Percentiles rank a stretch among this genome's conserved stretches.
phyloP scores from a whole-genome alignment of 1,284 basidiomycete species.

The Leucoagaricus sp. region DNA sequence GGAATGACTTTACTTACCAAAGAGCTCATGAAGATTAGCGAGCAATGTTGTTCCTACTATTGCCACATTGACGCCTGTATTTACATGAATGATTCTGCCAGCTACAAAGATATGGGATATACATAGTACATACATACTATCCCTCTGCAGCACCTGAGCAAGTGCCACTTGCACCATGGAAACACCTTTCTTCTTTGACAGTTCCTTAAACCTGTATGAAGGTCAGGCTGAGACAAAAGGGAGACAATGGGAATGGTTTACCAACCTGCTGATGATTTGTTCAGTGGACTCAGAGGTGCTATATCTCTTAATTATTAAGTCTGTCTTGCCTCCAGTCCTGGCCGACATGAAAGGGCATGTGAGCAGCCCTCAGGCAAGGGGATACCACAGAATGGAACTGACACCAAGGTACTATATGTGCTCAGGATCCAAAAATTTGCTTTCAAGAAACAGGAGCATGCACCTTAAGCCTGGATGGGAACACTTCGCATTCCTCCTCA shows the following conservation, averaged over 20 bases:
- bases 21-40: slow-evolving; percentile 50
- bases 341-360: slow-evolving; percentile 35
- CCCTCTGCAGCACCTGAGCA: slow-evolving; percentile 47
- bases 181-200: slow-evolving; percentile 50
- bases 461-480: slow-evolving; percentile 58
- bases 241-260: background rate
- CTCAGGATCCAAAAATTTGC: background rate
- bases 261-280: slow-evolving; percentile 25
- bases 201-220: slow-evolving; percentile 41
- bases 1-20: background rate
- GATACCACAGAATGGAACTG: slow-evolving; percentile 53
- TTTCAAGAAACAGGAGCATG: background rate
- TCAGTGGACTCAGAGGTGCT: background rate
- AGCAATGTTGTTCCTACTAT: slow-evolving; percentile 59
- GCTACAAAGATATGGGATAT: background rate
- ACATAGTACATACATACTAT: slow-evolving; percentile 1
- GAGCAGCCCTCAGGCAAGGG: slow-evolving; percentile 51
- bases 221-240: background rate
- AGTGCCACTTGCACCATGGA: slow-evolving; percentile 62
- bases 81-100: slow-evolving; percentile 5
- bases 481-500: slow-evolving; percentile 74
- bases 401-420: slow-evolving; percentile 36
- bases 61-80: slow-evolving; percentile 49
- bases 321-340: background rate
- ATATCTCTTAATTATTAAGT: background rate